Percentiles rank a stretch among this genome's conserved stretches.
Evolutionary conservation across 768 basidiomycete genomes (phyloP).

Genomic region (Royoungia palumana): DNA sequence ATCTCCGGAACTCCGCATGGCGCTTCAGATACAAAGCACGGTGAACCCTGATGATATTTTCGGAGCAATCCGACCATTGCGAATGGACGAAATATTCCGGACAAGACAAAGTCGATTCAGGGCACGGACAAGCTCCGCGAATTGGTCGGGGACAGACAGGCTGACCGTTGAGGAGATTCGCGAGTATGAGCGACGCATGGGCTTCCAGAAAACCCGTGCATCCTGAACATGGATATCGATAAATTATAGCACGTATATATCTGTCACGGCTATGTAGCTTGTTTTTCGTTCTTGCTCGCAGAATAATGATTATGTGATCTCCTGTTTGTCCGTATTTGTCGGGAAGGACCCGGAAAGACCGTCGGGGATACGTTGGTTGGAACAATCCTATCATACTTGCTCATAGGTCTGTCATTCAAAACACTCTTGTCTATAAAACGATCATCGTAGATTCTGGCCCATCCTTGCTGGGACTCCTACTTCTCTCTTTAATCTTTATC

Average conservation of each 20-base stretch:
- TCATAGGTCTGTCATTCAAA: conserved; percentile 22
- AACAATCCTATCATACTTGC: conserved; percentile 21
- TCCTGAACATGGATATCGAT: conserved; percentile 12
- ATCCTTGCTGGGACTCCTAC: conserved; percentile 31
- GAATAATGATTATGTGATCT: conserved; percentile 16
- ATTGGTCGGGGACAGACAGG: conserved; percentile 92
- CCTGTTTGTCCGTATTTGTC: conserved; percentile 26
- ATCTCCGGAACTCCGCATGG: conserved; percentile 78
- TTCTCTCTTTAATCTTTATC: conserved; percentile 27
- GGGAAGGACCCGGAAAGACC: too few relatives aligned
- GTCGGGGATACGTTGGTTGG: too few relatives aligned
- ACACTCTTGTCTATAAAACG: conserved; percentile 31
- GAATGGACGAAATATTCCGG: conserved; percentile 94
- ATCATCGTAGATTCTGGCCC: conserved; percentile 28
- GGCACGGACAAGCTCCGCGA: conserved; percentile 89
- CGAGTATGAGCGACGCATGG: conserved; percentile 90
- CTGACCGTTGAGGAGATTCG: conserved; percentile 80
- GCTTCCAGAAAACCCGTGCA: conserved; percentile 47
- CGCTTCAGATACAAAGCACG: conserved; percentile 78
- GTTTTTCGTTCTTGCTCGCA: not conserved
- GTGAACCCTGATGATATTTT: conserved; percentile 92
- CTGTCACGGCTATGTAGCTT: not conserved
- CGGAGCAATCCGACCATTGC: conserved; percentile 78
- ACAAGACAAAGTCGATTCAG: conserved; percentile 76
- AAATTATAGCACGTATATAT: conserved; percentile 12